A percentile compares a stretch with the other conserved stretches of the same genome.
These are phyloP conservation scores for Blastomyces gilchristii DNA, from an alignment of 2,329 filamentous ascomycete genomes.

Conservation along the genomic window DNA sequence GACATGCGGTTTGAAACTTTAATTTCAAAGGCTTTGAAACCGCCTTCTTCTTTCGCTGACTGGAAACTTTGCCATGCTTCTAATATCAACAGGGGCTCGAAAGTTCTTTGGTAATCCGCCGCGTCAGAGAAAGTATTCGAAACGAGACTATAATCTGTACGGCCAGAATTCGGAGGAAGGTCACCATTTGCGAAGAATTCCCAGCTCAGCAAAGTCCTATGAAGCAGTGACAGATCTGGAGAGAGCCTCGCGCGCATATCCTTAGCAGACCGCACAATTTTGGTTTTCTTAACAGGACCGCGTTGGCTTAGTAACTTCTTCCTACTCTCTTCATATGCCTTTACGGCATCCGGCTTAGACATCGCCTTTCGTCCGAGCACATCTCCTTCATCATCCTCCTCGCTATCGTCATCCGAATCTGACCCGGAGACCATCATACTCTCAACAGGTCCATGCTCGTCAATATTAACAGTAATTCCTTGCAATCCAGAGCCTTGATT, in stretches of 20 bases:
- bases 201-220: constrained; percentile 82
- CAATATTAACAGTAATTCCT: constrained; percentile 62
- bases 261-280: constrained; percentile 70
- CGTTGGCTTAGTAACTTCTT: constrained; percentile 46
- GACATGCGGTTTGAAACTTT: constrained; percentile 79
- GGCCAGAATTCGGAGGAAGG: constrained; percentile 64
- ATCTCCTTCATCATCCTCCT: constrained; percentile 58
- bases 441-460: constrained; percentile 63
- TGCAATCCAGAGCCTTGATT: constrained; percentile 71
- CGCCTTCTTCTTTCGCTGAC: constrained; percentile 77
- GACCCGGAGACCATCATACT: constrained; percentile 75
- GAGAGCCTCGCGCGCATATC: constrained; percentile 90
- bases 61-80: constrained; percentile 96
- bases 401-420: constrained; percentile 62
- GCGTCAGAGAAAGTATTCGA: constrained; percentile 68
- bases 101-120: constrained; percentile 72
- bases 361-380: constrained; percentile 29
- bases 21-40: constrained; percentile 70
- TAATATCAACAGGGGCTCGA: constrained; percentile 78
- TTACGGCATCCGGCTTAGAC: constrained; percentile 33
- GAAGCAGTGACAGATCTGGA: constrained; percentile 74
- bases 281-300: constrained; percentile 73
- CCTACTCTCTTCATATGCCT: constrained; percentile 39
- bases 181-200: constrained; percentile 87
- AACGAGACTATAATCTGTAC: constrained; percentile 63